phyloP scores from a whole-genome alignment of 345 rosid species.

The Balakata baccata region DNA sequence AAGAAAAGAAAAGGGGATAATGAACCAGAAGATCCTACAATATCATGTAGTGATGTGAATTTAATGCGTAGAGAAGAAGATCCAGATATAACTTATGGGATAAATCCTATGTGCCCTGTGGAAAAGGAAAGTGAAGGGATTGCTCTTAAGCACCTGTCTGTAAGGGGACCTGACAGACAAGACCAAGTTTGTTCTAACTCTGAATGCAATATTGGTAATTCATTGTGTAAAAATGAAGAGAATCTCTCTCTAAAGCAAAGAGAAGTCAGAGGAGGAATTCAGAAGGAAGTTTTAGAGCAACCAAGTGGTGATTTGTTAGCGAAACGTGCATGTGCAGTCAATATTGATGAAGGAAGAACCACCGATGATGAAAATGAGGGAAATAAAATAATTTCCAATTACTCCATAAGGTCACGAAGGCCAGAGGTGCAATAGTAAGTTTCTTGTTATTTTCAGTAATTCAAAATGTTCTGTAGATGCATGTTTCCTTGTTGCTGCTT shows the following conservation, averaged over 20 bases:
- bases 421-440: constrained; percentile 26
- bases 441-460: constrained; percentile 1
- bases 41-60: constrained; percentile 2
- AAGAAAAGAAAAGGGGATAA: constrained; percentile 14
- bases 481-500: constrained; percentile 1
- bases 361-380: constrained; percentile 23
- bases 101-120: constrained; percentile 5
- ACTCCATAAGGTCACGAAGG: constrained; percentile 10
- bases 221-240: constrained; percentile 5
- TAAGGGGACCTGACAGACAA: constrained; percentile 20
- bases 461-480: neutral
- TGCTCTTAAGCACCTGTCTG: constrained; percentile 1
- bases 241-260: constrained; percentile 8
- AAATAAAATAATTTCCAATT: constrained; percentile 8
- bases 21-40: constrained; percentile 17
- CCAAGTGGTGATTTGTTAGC: constrained; percentile 11
- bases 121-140: constrained; percentile 22
- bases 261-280: constrained; percentile 10
- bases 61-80: constrained; percentile 23
- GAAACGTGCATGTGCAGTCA: constrained; percentile 20
- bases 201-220: constrained; percentile 12
- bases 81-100: constrained; percentile 6
- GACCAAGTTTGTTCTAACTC: constrained; percentile 15
- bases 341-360: constrained; percentile 11
- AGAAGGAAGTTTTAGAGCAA: constrained; percentile 25